Evolutionary conservation across 202 grass and related monocot species (phyloP).

Genomic region (Zizania palustris): DNA sequence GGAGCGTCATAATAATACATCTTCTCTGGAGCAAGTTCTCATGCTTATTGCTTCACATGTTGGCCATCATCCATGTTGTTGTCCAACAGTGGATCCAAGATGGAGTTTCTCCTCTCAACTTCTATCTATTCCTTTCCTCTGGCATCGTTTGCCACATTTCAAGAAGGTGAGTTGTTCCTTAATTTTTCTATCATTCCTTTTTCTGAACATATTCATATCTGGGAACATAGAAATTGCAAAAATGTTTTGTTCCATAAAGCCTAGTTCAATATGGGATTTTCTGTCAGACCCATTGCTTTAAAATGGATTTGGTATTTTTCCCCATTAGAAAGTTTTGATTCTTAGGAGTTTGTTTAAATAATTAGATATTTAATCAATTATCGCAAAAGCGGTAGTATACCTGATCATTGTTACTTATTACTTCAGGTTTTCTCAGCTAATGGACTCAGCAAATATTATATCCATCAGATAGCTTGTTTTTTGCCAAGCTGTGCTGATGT

Average conservation of each 20-base stretch:
- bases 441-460: constrained; percentile 74
- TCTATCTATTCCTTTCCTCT: constrained; percentile 89
- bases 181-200: constrained; percentile 23
- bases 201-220: constrained; percentile 7
- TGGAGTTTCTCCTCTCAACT: constrained; percentile 90
- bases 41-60: constrained; percentile 77
- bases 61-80: constrained; percentile 57
- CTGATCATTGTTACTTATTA: constrained; percentile 30
- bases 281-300: neutral
- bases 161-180: constrained; percentile 75
- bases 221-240: constrained; percentile 27
- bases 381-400: constrained; percentile 22
- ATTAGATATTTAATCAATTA: constrained; percentile 24
- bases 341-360: constrained; percentile 27
- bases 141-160: constrained; percentile 80
- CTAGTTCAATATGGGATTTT: neutral
- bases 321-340: neutral
- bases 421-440: constrained; percentile 79
- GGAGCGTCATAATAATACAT: constrained; percentile 46
- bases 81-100: constrained; percentile 61
- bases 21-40: constrained; percentile 77
- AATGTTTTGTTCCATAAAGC: constrained; percentile 15
- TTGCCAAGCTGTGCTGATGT: constrained; percentile 58
- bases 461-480: constrained; percentile 70
- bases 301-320: constrained; percentile 7